A percentile compares a stretch with the other conserved stretches of the same genome.
Conservation (phyloP, 2,329 filamentous ascomycete genomes). For the Cryphonectria parasitica region DNA sequence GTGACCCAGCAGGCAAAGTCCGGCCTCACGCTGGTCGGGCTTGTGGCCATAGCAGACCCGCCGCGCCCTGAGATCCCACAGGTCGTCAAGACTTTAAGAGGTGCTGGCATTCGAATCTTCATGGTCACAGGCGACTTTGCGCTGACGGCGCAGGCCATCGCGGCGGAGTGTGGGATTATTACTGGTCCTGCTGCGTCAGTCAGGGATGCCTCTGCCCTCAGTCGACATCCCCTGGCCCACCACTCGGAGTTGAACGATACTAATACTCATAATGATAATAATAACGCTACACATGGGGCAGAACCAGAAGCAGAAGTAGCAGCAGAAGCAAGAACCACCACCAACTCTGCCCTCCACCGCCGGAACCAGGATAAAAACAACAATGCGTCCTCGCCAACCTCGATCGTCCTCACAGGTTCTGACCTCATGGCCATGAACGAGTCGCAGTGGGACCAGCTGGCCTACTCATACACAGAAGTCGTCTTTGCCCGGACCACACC, state of each 20-base stretch:
- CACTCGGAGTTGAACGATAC: constrained; percentile 12
- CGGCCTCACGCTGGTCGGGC: constrained; percentile 70
- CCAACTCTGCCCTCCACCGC: no score
- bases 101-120: constrained; percentile 74
- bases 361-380: background rate
- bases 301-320: background rate
- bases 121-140: constrained; percentile 85
- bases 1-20: constrained; percentile 57
- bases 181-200: constrained; percentile 53
- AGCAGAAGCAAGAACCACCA: constrained; percentile 32
- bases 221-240: constrained; percentile 37
- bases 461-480: constrained; percentile 67
- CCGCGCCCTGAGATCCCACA: constrained; percentile 73
- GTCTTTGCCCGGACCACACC: constrained; percentile 78
- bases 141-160: constrained; percentile 74
- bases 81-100: constrained; percentile 67
- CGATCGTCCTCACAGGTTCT: constrained; percentile 67
- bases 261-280: background rate
- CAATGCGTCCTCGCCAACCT: constrained; percentile 40
- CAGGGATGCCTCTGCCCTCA: constrained; percentile 58
- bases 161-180: constrained; percentile 72
- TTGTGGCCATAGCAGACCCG: constrained; percentile 80
- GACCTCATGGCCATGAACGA: constrained; percentile 70
- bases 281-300: constrained; percentile 24
- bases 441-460: constrained; percentile 69